phyloP scores from a whole-genome alignment of 257 asterid species.

The Penstemon davidsonii region DNA sequence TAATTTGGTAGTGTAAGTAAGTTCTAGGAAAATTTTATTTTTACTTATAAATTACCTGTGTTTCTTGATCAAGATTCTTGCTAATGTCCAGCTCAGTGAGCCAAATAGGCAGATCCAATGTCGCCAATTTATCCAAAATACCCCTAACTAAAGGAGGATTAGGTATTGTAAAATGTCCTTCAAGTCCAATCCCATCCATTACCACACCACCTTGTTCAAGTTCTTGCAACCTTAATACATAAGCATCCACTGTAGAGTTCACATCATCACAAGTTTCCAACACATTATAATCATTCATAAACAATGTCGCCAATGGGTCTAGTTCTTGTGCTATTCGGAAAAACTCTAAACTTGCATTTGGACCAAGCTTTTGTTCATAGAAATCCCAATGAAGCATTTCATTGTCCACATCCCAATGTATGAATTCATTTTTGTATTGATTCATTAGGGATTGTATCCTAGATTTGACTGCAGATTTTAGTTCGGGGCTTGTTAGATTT shows the following conservation, averaged over 20 bases:
- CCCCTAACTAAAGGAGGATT: slow-evolving; percentile 60
- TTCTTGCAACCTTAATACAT: slow-evolving; percentile 39
- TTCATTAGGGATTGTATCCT: slow-evolving; percentile 50
- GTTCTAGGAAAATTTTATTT: too few relatives aligned
- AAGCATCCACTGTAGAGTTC: slow-evolving; percentile 42
- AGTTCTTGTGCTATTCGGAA: slow-evolving; percentile 38
- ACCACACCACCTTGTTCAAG: slow-evolving; percentile 34
- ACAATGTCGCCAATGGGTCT: slow-evolving; percentile 57
- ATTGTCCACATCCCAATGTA: slow-evolving; percentile 77
- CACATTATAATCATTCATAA: slow-evolving; percentile 61
- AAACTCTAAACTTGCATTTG: slow-evolving; percentile 44
- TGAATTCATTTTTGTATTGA: slow-evolving; percentile 53
- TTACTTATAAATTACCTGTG: slow-evolving; percentile 34
- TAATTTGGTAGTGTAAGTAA: too few relatives aligned
- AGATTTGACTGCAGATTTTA: slow-evolving; percentile 39
- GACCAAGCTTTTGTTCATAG: slow-evolving; percentile 53
- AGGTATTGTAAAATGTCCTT: slow-evolving; percentile 48
- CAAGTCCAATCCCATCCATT: slow-evolving; percentile 65
- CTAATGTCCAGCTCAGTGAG: slow-evolving; percentile 61
- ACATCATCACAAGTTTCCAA: slow-evolving; percentile 47
- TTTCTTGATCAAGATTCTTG: slow-evolving; percentile 30
- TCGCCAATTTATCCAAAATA: slow-evolving; percentile 51
- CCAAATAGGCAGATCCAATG: slow-evolving; percentile 57
- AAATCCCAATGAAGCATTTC: slow-evolving; percentile 66
- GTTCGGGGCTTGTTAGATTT: slow-evolving; percentile 39